These are phyloP conservation scores for Boletus rufocinnamomeus DNA, from an alignment of 768 basidiomycete genomes.

Conservation along the genomic window DNA sequence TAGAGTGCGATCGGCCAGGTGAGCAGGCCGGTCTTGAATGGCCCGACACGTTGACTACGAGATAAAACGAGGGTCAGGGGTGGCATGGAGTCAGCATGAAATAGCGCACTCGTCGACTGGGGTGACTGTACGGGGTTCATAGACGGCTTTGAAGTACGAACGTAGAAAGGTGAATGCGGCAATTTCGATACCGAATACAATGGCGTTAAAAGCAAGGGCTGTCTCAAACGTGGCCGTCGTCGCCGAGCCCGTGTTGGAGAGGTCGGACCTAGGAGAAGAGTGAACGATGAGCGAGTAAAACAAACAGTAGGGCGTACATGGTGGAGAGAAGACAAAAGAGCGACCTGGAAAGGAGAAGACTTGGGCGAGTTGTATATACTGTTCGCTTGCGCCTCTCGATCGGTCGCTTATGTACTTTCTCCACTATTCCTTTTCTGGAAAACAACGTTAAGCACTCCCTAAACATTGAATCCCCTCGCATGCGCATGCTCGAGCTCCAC, in stretches of 20 bases:
- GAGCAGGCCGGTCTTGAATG: slow-evolving; percentile 52
- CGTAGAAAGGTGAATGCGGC: slow-evolving; percentile 79
- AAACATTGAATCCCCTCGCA: not conserved
- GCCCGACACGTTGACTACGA: slow-evolving; percentile 55
- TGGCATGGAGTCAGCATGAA: not conserved
- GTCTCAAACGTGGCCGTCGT: slow-evolving; percentile 81
- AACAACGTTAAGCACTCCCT: not conserved
- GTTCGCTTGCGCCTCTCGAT: slow-evolving; percentile 15
- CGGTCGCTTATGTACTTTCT: slow-evolving; percentile 9
- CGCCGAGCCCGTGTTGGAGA: slow-evolving; percentile 50
- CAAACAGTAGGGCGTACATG: slow-evolving; percentile 20
- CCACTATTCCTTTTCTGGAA: slow-evolving; percentile 14
- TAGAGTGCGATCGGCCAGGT: slow-evolving; percentile 70
- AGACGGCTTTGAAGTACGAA: slow-evolving; percentile 84
- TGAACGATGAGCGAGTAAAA: not conserved
- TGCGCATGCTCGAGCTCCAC: no score
- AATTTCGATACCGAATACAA: slow-evolving; percentile 72
- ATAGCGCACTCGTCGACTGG: slow-evolving; percentile 44
- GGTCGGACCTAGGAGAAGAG: slow-evolving; percentile 38
- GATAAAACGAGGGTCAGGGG: not conserved
- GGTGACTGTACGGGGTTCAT: slow-evolving; percentile 81
- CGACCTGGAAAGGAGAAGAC: slow-evolving; percentile 11
- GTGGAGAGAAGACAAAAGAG: slow-evolving; percentile 21
- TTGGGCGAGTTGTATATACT: not conserved
- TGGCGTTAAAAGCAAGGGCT: slow-evolving; percentile 80